These are phyloP conservation scores for Cicer judaicum DNA, from an alignment of 306 rosid species.

Conservation along the genomic window DNA sequence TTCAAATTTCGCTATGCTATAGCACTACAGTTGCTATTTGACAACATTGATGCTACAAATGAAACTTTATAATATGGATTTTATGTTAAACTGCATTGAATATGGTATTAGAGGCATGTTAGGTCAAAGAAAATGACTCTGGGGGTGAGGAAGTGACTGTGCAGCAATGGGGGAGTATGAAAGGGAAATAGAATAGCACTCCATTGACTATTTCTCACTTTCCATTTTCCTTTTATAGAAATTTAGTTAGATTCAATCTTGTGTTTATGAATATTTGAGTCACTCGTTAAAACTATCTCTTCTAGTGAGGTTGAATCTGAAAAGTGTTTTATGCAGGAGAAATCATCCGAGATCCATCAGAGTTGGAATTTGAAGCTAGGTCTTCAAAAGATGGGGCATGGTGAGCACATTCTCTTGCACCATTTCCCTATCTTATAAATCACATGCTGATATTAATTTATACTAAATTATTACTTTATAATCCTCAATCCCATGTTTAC, in stretches of 20 bases:
- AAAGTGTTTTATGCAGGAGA: slow-evolving; percentile 53
- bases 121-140: slow-evolving; percentile 26
- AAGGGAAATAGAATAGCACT: background rate
- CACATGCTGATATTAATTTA: background rate
- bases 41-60: background rate
- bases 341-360: slow-evolving; percentile 55
- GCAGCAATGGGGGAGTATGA: slow-evolving; percentile 32
- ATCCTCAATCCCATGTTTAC: slow-evolving; percentile 1
- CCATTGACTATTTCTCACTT: slow-evolving; percentile 21
- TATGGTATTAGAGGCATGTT: slow-evolving; percentile 26
- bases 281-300: slow-evolving; percentile 16
- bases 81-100: slow-evolving; percentile 12
- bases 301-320: slow-evolving; percentile 39
- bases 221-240: slow-evolving; percentile 17
- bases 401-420: slow-evolving; percentile 50
- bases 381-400: slow-evolving; percentile 97
- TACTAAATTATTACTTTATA: background rate
- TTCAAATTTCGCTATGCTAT: no score
- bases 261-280: background rate
- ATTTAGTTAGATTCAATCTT: slow-evolving; percentile 18
- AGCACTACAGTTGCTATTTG: no score
- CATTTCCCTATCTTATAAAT: slow-evolving; percentile 8
- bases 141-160: background rate
- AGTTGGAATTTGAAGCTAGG: slow-evolving; percentile 90
- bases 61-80: slow-evolving; percentile 26